These are phyloP conservation scores for Talaromyces nanjingensis DNA, from an alignment of 495 filamentous ascomycete genomes.

Conservation along the genomic window DNA sequence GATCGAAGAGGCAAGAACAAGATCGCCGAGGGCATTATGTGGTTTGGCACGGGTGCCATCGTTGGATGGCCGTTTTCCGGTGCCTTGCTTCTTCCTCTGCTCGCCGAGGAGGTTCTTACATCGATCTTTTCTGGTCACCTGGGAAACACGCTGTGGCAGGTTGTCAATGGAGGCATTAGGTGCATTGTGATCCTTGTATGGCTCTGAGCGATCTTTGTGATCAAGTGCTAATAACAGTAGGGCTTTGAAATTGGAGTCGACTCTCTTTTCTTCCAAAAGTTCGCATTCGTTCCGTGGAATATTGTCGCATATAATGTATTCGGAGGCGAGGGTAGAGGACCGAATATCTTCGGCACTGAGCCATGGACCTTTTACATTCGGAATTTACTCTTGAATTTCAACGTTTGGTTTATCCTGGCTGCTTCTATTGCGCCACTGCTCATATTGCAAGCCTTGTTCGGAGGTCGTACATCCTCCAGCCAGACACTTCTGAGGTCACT, in stretches of 20 bases:
- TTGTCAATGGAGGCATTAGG: slow-evolving; percentile 60
- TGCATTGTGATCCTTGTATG: slow-evolving; percentile 66
- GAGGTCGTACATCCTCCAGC: slow-evolving; percentile 26
- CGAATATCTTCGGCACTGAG: slow-evolving; percentile 92
- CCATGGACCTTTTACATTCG: slow-evolving; percentile 95
- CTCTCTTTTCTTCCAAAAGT: slow-evolving; percentile 72
- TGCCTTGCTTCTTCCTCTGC: slow-evolving; percentile 72
- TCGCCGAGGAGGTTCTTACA: slow-evolving; percentile 68
- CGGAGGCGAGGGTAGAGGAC: slow-evolving; percentile 66
- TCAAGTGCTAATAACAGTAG: slow-evolving; percentile 25
- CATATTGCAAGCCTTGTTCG: slow-evolving; percentile 39
- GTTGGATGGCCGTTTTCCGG: slow-evolving; percentile 94
- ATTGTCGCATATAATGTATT: slow-evolving; percentile 96
- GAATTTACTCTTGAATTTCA: slow-evolving; percentile 93
- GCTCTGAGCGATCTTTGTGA: slow-evolving; percentile 8
- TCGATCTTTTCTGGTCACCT: slow-evolving; percentile 51
- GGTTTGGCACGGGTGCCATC: slow-evolving; percentile 84
- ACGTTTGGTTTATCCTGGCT: slow-evolving; percentile 83
- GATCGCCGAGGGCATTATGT: slow-evolving; percentile 77
- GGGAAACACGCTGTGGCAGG: slow-evolving; percentile 45
- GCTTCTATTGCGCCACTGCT: slow-evolving; percentile 62
- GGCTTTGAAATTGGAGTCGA: slow-evolving; percentile 59
- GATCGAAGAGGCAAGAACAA: slow-evolving; percentile 69
- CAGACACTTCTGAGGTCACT: slow-evolving; percentile 58
- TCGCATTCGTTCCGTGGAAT: slow-evolving; percentile 77